Evolutionary conservation across 257 asterid genomes (phyloP), one percentile per base, ranked within the genome.

Genomic region (Hygrophila difformis): DNA sequence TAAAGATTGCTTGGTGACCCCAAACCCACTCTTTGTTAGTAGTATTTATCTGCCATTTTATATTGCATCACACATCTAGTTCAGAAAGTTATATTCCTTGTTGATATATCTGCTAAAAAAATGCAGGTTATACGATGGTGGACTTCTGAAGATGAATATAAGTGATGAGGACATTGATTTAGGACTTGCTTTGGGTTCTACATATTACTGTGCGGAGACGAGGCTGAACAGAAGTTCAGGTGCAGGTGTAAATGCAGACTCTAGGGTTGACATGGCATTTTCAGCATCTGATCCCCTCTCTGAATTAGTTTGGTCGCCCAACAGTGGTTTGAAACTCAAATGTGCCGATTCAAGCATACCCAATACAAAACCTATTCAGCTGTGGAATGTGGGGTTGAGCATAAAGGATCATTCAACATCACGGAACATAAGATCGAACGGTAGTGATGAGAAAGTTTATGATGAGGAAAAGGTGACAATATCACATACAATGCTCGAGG

Each of bases 231-330:
- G 37, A 24, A 26, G 54, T 58, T 44, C 61, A 20, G 96, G 96
- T 79, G 92, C 79, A 85, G 88, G 94, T 85, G 94, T 46, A 81
- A 85, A 82, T 78, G 96, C 94, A 75, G 64, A 60, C 39, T 63
- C 74, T 28, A 40, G 51, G 29, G 57, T 45, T 44, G 69, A 69
- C 51, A 46, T 68, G 74, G 63, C 79, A 47, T 70, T 67, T 70
- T 67, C 75, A 35, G 72, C 79, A 35, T 70, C 82, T 37, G 81
- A 78, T 61, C 81, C 91, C 49, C 63, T 78, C 8, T 63, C 83
- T 26, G 95, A 81, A 60, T 64, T 85, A 60, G 87, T 81, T 55
- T 85, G 95, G 93, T 78, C 84, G 29, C 78, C 87, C 1, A 54
- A 44, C 34, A 69, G 43, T 9, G 95, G 93, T 60, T 56, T 71